These are phyloP conservation scores for Sugiyamaella grinbergsii DNA, from an alignment of 1,139 yeast species.

Conservation along the genomic window DNA sequence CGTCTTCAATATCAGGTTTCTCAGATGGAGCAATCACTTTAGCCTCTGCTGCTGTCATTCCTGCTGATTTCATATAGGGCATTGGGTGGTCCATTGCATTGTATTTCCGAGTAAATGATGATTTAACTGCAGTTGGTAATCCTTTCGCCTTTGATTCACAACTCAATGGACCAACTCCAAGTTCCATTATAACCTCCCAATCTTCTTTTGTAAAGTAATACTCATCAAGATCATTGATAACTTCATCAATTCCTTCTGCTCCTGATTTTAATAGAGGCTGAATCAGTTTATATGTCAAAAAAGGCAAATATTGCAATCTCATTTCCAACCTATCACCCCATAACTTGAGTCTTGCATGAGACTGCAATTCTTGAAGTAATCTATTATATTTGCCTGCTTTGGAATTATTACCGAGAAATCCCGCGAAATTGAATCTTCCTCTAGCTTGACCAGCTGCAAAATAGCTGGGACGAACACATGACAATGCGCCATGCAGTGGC, in stretches of 20 bases:
- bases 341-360: conserved; percentile 80
- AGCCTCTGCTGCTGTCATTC: conserved; percentile 46
- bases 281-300: conserved; percentile 57
- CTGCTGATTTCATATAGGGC: conserved; percentile 75
- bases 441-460: conserved; percentile 71
- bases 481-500: conserved; percentile 89
- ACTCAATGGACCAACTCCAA: conserved; percentile 64
- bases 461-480: conserved; percentile 80
- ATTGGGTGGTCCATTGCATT: conserved; percentile 78
- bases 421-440: conserved; percentile 75
- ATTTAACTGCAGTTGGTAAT: conserved; percentile 72
- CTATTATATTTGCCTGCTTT: conserved; percentile 78
- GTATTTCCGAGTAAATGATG: conserved; percentile 83
- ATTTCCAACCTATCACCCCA: conserved; percentile 76
- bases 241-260: conserved; percentile 63
- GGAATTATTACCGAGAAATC: conserved; percentile 91
- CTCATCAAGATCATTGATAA: conserved; percentile 72
- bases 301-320: conserved; percentile 75
- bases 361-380: conserved; percentile 80
- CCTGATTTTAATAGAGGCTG: conserved; percentile 57
- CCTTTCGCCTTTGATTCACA: conserved; percentile 52
- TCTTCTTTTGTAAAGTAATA: conserved; percentile 88
- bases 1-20: conserved; percentile 63
- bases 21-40: conserved; percentile 38
- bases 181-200: conserved; percentile 84